Evolutionary conservation across 2,329 filamentous ascomycete species (phyloP).

Genomic region (Lachnellula occidentalis): DNA sequence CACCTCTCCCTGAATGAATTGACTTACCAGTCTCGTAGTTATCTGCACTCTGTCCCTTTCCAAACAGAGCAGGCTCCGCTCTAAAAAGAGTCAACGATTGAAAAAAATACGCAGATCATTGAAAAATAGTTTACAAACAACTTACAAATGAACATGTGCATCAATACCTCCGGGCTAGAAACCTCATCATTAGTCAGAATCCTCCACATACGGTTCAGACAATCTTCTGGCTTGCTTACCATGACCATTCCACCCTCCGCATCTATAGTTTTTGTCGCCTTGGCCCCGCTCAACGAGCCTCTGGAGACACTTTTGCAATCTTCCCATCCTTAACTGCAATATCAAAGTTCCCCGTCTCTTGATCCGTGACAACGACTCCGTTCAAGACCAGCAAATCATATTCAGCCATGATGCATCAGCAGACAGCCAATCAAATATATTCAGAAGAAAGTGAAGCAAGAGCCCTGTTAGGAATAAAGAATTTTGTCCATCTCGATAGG

Average conservation of each 20-base stretch:
- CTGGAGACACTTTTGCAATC: conserved; percentile 33
- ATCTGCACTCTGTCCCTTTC: conserved; percentile 28
- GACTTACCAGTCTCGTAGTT: conserved; percentile 25
- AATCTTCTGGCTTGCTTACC: conserved; percentile 12
- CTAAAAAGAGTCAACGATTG: conserved; percentile 1
- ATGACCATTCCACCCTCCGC: conserved; percentile 42
- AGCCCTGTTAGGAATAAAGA: neutral
- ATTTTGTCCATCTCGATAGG: neutral
- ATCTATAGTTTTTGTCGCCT: conserved; percentile 32
- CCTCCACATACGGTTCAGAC: too few species aligned
- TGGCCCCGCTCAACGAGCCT: conserved; percentile 29
- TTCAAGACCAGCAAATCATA: conserved; percentile 38
- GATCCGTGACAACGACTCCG: conserved; percentile 37
- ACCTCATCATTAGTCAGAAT: neutral
- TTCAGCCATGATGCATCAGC: conserved; percentile 15
- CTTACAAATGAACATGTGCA: conserved; percentile 40
- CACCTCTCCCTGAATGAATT: neutral
- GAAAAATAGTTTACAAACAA: neutral
- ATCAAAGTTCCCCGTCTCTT: conserved; percentile 35
- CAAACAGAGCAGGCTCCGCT: conserved; percentile 40
- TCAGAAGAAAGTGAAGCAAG: neutral
- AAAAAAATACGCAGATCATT: neutral
- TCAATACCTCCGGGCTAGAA: conserved; percentile 38
- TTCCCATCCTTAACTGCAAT: conserved; percentile 39
- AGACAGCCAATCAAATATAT: neutral